Evolutionary conservation across 164 flowering plant genomes (phyloP), one percentile per base, ranked within the genome.

Genomic region (Malania oleifera): DNA sequence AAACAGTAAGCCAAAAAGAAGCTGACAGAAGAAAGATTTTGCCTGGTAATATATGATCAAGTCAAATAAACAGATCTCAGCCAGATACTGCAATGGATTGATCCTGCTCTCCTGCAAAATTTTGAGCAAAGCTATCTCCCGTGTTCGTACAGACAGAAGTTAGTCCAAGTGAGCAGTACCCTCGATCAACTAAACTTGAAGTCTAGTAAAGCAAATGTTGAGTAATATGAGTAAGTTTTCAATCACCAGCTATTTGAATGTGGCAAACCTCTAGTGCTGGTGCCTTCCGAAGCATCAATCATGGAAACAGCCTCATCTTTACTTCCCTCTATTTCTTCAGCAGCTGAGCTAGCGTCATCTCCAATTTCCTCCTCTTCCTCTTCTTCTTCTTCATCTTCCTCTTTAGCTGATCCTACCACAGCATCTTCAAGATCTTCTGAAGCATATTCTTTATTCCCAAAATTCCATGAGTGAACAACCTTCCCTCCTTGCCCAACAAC

Each of bases 291-390:
- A 45, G 53, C 28, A 43, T 50, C 57, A 48, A 54, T 23, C 22
- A 26, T 55, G 23, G 46, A 54, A 11, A 41, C 37, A 23, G 35
- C 44, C 38, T 52, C 61, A 23, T 37, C 64, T 51, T 67, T 50
- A 27, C n/a, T 11, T 25, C 17, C 57, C 54, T 40, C 71, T 27
- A 51, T 61, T 61, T 63, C 76, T 35, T 73, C 75, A 53, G 59
- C 67, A 9, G 62, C 68, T 26, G 73, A 70, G 71, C 68, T 73
- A 0, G 61, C 48, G 57, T 72, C 72, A 34, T 76, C 77, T 38
- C 41, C 71, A 63, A 50, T 70, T n/a, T 67, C 74, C 51, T n/a
- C n/a, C n/a, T 65, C 72, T 0, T 64, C 71, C n/a, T 66, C 70
- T 5, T 58, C 63, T 26, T 68, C 72, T 0, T 64, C 71, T 22